These are phyloP conservation scores for Ustilago nuda DNA, from an alignment of 1,284 basidiomycete species.

Conservation along the genomic window DNA sequence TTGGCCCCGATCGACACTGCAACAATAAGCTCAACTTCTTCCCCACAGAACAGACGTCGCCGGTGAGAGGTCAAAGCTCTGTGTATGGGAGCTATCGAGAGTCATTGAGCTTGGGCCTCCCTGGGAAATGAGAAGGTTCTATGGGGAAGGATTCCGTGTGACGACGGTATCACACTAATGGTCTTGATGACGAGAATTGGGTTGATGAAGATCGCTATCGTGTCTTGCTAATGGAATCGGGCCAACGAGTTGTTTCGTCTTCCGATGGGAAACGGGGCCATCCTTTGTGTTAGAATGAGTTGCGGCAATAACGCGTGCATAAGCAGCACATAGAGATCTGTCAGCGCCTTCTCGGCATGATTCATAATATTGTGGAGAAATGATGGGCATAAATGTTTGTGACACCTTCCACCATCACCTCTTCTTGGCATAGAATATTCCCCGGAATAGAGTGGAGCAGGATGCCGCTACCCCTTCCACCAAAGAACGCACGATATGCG, in stretches of 20 bases:
- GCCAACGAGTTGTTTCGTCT: neutral
- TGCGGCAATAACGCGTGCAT: neutral
- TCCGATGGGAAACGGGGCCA: slow-evolving; percentile 1
- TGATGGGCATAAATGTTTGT: neutral
- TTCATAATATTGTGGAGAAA: neutral
- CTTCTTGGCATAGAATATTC: neutral
- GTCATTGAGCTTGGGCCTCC: neutral
- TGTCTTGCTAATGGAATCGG: neutral
- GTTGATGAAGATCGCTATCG: neutral
- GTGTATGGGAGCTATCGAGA: neutral
- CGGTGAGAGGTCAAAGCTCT: neutral
- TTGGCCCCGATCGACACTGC: neutral
- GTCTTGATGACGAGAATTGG: neutral
- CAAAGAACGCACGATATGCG: slow-evolving; percentile 29
- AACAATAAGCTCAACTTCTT: neutral
- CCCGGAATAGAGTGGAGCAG: slow-evolving; percentile 3
- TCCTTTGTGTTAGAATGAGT: neutral
- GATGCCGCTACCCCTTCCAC: slow-evolving; percentile 38
- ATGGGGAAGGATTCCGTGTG: too few relatives aligned
- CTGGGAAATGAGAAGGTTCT: neutral
- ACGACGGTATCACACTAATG: too few relatives aligned
- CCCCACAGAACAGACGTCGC: neutral
- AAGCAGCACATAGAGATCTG: neutral
- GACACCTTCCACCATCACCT: neutral
- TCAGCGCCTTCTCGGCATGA: slow-evolving; percentile 1